Base-by-base conservation (phyloP, 1,284 basidiomycete genomes). In the Ganoderma meredithae region DNA sequence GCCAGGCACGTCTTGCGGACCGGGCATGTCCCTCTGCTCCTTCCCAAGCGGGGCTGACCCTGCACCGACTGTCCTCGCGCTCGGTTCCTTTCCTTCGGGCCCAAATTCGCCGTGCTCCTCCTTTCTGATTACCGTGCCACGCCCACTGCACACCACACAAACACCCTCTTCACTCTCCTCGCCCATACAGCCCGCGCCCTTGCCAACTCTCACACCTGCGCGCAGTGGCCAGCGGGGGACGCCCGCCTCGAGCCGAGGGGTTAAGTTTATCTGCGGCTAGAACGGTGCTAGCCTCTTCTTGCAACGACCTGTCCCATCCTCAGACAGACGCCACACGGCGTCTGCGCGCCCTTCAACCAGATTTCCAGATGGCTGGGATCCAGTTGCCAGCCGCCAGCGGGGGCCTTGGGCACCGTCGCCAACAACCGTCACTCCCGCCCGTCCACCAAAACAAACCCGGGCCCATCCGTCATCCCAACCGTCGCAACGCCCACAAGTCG, bases 1-100 rank as follows among this genome's bases (percentile, higher is more conserved):
- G 52, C 64, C 69, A 72, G 71, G 69, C 69, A 72, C 69, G 55
- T 8, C 22, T 17, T 63, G 55, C 68, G 47, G 56, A 41, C 66
- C 68, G 61, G 40, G 33, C 61, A 36, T 62, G 17, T 40, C 40
- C 40, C 49, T 53, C 56, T 61, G 31, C 60, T 59, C 27, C 43
- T 44, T 31, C 53, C 40, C 66, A 60, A 27, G 40, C 43, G 31
- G 60, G 31, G 22, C 64, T 49, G 41, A 61, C 62, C 53, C 60
- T 64, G 62, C 66, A 27, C 33, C 58, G 39, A 60, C 39, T 27
- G 43, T 44, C 52, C 41, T 33, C 22, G 43, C 25, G 39, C 52
- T 56, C 36, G 60, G 17, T n/a, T 55, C 36, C 49, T 39, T 36
- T 33, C 17, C 10, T 19, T 62, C n/a, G 60, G 41, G 25, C 60